Conservation (phyloP, 23 red algal genomes). For the Gracilaria domingensis region DNA sequence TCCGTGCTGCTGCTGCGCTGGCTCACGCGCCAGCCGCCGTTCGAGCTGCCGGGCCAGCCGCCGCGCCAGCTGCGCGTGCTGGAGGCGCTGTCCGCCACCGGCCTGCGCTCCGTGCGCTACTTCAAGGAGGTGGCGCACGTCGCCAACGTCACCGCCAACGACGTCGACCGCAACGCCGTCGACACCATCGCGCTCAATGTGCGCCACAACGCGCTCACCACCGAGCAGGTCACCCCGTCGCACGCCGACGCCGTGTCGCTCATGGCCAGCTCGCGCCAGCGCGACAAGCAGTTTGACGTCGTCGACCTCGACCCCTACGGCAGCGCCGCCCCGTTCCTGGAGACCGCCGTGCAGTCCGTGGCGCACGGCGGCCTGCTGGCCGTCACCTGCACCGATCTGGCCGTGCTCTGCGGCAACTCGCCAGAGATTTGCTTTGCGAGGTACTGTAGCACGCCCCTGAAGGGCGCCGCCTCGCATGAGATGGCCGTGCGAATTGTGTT, state of each 20-base stretch:
- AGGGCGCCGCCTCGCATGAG: constrained; percentile 81
- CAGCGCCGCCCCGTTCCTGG: constrained; percentile 84
- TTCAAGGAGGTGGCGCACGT: constrained; percentile 79
- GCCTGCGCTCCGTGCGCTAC: constrained; percentile 94
- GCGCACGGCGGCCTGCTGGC: constrained; percentile 85
- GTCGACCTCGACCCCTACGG: constrained; percentile 98
- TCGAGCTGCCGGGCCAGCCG: constrained; percentile 13
- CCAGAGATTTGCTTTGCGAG: constrained; percentile 83
- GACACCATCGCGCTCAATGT: constrained; percentile 77
- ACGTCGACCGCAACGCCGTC: constrained; percentile 81
- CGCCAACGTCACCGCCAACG: constrained; percentile 85
- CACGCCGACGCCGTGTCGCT: constrained; percentile 76
- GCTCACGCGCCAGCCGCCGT: constrained; percentile 35
- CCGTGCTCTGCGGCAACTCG: constrained; percentile 89
- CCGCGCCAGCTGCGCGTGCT: constrained; percentile 55
- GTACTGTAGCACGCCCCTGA: constrained; percentile 79
- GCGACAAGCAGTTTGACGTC: constrained; percentile 66
- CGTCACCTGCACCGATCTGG: constrained; percentile 96
- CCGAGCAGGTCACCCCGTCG: constrained; percentile 46
- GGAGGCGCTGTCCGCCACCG: constrained; percentile 85
- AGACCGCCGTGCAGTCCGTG: constrained; percentile 80
- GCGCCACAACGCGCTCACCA: constrained; percentile 71
- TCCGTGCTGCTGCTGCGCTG: constrained; percentile 84
- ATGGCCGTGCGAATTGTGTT: constrained; percentile 91
- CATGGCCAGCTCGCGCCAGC: constrained; percentile 64